Conservation (phyloP, 2,329 filamentous ascomycete species). For the Aspergillaceae sp. region DNA sequence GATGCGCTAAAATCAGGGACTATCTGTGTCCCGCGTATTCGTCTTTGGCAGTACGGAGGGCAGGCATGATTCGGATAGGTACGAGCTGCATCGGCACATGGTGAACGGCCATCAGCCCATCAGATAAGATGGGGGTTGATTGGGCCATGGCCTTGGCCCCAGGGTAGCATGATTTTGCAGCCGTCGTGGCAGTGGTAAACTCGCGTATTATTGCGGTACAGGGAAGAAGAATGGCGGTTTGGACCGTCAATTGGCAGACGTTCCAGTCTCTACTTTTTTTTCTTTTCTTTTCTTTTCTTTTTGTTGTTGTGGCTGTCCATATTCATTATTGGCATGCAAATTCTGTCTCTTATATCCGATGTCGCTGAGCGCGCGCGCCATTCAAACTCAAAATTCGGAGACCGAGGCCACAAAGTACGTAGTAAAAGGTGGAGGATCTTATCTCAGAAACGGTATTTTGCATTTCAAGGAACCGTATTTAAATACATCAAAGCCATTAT, state of each 20-base stretch:
- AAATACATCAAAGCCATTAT: not conserved
- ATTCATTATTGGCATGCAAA: not conserved
- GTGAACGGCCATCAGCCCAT: not conserved
- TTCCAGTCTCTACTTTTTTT: not conserved
- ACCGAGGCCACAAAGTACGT: slow-evolving; percentile 1
- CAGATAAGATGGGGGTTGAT: slow-evolving; percentile 1
- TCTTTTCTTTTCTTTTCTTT: too few relatives aligned
- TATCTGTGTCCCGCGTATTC: too few relatives aligned
- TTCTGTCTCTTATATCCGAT: slow-evolving; percentile 9
- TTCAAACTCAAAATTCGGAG: slow-evolving; percentile 6
- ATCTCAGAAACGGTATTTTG: slow-evolving; percentile 11
- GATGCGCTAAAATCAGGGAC: too few relatives aligned
- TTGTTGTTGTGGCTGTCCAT: too few relatives aligned
- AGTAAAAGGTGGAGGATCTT: slow-evolving; percentile 11
- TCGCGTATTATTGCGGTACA: not conserved
- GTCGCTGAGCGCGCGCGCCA: slow-evolving; percentile 7
- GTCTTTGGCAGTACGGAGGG: not conserved
- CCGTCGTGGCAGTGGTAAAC: too few relatives aligned
- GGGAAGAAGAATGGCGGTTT: not conserved
- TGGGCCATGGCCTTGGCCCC: not conserved
- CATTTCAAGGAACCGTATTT: not conserved
- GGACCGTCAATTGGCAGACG: not conserved
- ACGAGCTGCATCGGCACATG: not conserved
- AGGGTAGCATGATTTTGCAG: too few relatives aligned
- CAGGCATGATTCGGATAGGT: not conserved